Conservation (phyloP, 805 yeast species). For the Metschnikowia corniflorae region DNA sequence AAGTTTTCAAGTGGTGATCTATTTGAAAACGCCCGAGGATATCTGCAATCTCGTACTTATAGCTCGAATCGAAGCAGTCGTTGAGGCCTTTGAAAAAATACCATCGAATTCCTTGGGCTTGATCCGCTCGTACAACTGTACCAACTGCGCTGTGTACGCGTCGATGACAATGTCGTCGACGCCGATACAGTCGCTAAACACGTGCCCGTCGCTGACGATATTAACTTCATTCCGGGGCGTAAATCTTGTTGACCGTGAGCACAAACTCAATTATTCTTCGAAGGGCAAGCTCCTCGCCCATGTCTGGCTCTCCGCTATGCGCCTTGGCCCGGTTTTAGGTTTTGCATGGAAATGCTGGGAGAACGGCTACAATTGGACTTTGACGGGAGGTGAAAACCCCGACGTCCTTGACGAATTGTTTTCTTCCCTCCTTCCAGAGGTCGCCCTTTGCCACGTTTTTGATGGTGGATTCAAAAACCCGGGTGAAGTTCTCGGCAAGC, state of each 20-base stretch:
- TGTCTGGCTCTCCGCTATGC: constrained; percentile 47
- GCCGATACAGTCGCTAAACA: constrained; percentile 60
- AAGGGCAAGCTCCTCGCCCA: constrained; percentile 43
- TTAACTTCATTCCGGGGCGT: constrained; percentile 54
- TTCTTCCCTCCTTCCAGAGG: constrained; percentile 44
- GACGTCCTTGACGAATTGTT: constrained; percentile 39
- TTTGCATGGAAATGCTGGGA: constrained; percentile 66
- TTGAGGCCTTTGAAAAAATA: constrained; percentile 34
- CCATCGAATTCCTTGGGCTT: constrained; percentile 27
- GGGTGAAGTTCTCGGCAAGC: constrained; percentile 26
- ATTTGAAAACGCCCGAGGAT: constrained; percentile 22
- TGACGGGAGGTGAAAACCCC: constrained; percentile 48
- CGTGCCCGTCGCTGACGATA: constrained; percentile 65
- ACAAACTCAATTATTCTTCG: constrained; percentile 31
- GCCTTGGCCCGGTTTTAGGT: constrained; percentile 57
- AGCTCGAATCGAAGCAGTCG: constrained; percentile 29
- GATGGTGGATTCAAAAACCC: constrained; percentile 43
- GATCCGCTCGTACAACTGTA: constrained; percentile 37
- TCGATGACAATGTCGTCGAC: constrained; percentile 56
- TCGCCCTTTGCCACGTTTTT: constrained; percentile 47
- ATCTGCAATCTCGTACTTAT: constrained; percentile 13
- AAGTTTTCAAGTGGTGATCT: constrained; percentile 32
- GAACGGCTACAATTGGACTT: constrained; percentile 49
- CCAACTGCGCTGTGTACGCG: constrained; percentile 42
- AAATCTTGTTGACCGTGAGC: constrained; percentile 28